Percentiles rank a stretch among this genome's conserved stretches.
Conservation (phyloP, 2,329 filamentous ascomycete genomes). For the Xylaria arbuscula region DNA sequence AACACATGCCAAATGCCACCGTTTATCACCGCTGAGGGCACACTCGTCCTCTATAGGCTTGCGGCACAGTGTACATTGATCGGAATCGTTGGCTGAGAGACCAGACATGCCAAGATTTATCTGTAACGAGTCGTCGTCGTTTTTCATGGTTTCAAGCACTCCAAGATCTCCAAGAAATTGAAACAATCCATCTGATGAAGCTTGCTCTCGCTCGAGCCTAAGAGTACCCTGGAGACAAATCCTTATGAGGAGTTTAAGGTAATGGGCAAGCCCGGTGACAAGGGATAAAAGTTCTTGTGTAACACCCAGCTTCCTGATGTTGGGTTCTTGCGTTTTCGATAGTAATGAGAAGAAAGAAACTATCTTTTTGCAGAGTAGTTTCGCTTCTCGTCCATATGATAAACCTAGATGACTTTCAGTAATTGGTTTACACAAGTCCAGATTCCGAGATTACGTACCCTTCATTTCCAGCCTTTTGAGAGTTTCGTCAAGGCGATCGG, state of each 20-base stretch:
- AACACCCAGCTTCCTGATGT: constrained; percentile 90
- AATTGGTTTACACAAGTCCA: constrained; percentile 34
- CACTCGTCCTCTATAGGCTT: constrained; percentile 97
- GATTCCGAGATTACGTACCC: constrained; percentile 63
- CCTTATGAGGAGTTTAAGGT: constrained; percentile 94
- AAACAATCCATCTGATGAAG: constrained; percentile 78
- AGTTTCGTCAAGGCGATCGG: constrained; percentile 82
- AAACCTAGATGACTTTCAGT: constrained; percentile 66
- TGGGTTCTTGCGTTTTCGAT: constrained; percentile 92
- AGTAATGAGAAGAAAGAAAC: constrained; percentile 96
- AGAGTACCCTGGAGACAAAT: constrained; percentile 95
- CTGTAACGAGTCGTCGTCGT: constrained; percentile 75
- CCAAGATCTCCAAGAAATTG: constrained; percentile 85
- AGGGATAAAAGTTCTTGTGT: constrained; percentile 98
- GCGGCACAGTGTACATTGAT: constrained; percentile 84
- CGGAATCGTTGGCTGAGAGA: constrained; percentile 79
- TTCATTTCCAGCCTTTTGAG: constrained; percentile 78
- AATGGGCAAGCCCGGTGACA: constrained; percentile 95
- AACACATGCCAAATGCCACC: constrained; percentile 88
- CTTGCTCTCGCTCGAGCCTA: constrained; percentile 87
- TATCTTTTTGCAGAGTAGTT: constrained; percentile 99
- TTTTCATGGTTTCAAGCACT: constrained; percentile 81
- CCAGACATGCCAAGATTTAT: constrained; percentile 72
- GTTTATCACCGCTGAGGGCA: constrained; percentile 75
- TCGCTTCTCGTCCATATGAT: constrained; percentile 94